These are phyloP conservation scores for Floccularia luteovirens DNA, from an alignment of 768 basidiomycete species.

Conservation along the genomic window DNA sequence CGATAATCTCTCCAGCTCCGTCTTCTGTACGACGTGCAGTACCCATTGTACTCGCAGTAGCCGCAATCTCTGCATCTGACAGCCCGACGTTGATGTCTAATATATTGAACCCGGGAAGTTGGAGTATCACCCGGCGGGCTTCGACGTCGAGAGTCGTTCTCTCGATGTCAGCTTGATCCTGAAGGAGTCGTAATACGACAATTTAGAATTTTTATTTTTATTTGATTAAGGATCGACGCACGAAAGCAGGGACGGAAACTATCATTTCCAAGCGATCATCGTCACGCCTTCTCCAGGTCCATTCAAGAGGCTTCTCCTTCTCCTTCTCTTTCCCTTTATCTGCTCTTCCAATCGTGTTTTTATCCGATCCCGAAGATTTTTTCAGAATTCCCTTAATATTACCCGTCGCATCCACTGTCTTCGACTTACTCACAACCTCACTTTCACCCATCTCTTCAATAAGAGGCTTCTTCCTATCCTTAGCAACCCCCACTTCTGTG, in stretches of 20 bases:
- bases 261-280: constrained; percentile 35
- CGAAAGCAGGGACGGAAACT: constrained; percentile 49
- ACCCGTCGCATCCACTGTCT: too few species aligned
- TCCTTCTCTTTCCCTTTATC: constrained; percentile 11
- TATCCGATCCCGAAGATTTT: too few species aligned
- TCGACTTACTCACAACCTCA: too few species aligned
- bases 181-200: constrained; percentile 1
- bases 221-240: constrained; percentile 24
- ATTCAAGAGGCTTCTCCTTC: constrained; percentile 25
- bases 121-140: constrained; percentile 45
- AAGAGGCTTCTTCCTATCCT: neutral
- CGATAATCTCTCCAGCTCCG: constrained; percentile 5
- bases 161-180: constrained; percentile 41
- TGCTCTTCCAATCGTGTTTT: too few species aligned
- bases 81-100: constrained; percentile 54
- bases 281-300: constrained; percentile 43
- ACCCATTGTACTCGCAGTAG: constrained; percentile 8
- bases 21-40: neutral
- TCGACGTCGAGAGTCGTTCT: constrained; percentile 59
- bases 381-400: constrained; percentile 1
- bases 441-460: neutral
- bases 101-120: constrained; percentile 35
- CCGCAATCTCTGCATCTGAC: constrained; percentile 46
- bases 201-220: constrained; percentile 1
- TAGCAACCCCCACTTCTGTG: neutral